phyloP scores from a whole-genome alignment of 208 protist genomes.

The Tritrichomonas foetus region DNA sequence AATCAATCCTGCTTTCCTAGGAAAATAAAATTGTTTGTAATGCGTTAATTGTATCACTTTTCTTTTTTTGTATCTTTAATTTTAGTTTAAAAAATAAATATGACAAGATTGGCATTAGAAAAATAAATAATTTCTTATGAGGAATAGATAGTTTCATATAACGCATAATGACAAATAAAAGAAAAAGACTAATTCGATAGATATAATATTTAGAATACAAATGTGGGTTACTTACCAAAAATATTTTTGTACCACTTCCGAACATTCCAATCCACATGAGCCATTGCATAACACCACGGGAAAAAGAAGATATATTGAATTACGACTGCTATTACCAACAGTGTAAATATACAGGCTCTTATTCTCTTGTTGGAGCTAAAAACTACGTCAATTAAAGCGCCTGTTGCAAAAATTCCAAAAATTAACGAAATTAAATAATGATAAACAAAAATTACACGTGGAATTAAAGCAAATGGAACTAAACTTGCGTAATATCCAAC shows the following conservation, averaged over 20 bases:
- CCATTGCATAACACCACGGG: background rate
- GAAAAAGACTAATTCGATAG: no score
- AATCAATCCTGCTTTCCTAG: no score
- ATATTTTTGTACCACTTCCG: constrained; percentile 3
- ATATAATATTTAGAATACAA: no score
- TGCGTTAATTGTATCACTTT: no score
- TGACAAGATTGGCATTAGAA: no score
- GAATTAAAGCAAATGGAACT: background rate
- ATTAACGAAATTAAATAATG: constrained; percentile 5
- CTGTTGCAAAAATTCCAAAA: background rate
- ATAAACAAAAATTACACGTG: background rate
- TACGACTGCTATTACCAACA: background rate
- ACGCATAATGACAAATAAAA: no score
- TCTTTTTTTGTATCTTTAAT: no score
- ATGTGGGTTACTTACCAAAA: no score
- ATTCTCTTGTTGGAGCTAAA: background rate
- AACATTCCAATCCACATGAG: background rate
- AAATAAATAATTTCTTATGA: no score
- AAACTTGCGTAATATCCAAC: background rate
- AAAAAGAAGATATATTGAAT: background rate
- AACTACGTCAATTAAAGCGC: background rate
- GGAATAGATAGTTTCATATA: no score
- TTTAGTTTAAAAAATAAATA: no score
- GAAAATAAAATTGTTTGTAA: no score
- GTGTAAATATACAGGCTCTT: background rate